phyloP scores from a whole-genome alignment of 1,139 yeast species.

The Scheffersomyces segobiensis region DNA sequence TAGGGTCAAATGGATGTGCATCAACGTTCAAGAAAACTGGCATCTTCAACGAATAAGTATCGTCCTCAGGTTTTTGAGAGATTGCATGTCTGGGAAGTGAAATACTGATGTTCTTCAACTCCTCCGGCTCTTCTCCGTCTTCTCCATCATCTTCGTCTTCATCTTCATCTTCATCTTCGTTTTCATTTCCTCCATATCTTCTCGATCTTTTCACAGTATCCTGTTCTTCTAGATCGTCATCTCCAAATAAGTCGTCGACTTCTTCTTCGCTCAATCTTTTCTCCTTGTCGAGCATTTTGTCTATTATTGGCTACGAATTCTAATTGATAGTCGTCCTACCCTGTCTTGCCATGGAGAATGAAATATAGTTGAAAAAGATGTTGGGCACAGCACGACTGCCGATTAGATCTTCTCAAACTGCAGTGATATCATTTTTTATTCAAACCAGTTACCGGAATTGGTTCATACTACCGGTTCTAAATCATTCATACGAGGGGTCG shows the following conservation, averaged over 20 bases:
- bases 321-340: background rate
- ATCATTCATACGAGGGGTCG: no score
- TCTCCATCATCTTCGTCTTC: conserved; percentile 29
- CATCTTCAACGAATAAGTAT: conserved; percentile 61
- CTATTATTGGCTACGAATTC: background rate
- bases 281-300: conserved; percentile 17
- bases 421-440: no score
- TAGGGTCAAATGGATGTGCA: conserved; percentile 85
- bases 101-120: conserved; percentile 54
- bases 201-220: background rate
- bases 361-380: background rate
- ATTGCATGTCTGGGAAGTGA: conserved; percentile 76
- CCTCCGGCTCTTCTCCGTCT: conserved; percentile 32
- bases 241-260: conserved; percentile 53
- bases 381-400: background rate
- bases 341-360: background rate
- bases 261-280: conserved; percentile 25
- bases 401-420: background rate
- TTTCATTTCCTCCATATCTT: conserved; percentile 7
- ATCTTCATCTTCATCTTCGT: conserved; percentile 14
- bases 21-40: conserved; percentile 84
- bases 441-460: no score
- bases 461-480: no score
- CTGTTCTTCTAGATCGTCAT: conserved; percentile 36
- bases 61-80: conserved; percentile 39